phyloP scores from a whole-genome alignment of 306 rosid genomes.

The Abrus precatorius region DNA sequence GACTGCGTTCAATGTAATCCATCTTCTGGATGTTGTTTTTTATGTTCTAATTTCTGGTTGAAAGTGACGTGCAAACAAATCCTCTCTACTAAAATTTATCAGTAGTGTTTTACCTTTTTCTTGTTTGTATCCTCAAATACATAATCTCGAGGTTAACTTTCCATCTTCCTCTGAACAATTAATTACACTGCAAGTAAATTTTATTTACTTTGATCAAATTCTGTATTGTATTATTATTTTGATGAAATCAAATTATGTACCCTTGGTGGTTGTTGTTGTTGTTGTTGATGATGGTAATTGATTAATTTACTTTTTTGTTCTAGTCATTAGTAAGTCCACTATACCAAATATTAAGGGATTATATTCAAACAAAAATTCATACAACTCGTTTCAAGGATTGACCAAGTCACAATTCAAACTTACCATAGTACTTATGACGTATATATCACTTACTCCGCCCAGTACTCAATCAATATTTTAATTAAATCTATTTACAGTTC shows the following conservation, averaged over 20 bases:
- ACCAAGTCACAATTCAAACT: conserved; percentile 23
- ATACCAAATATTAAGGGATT: background rate
- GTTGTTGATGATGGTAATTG: background rate
- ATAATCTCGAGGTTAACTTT: background rate
- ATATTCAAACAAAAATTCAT: background rate
- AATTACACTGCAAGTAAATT: background rate
- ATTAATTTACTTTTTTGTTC: background rate
- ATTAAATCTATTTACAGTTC: background rate
- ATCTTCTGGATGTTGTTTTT: background rate
- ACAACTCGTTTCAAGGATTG: background rate
- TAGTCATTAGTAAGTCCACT: background rate
- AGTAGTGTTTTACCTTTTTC: background rate
- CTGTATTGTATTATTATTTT: background rate
- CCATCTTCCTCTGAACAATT: background rate
- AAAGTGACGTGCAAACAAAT: conserved; percentile 26
- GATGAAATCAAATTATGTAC: background rate
- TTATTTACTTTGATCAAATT: background rate
- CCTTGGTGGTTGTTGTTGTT: background rate
- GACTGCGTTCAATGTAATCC: conserved; percentile 52
- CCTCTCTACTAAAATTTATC: background rate
- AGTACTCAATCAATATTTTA: background rate
- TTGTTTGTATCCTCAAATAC: background rate
- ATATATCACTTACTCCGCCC: background rate
- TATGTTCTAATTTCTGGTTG: conserved; percentile 1
- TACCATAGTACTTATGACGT: background rate